phyloP scores from a whole-genome alignment of 139 green algal genomes.

The Pleodorina starrii region DNA sequence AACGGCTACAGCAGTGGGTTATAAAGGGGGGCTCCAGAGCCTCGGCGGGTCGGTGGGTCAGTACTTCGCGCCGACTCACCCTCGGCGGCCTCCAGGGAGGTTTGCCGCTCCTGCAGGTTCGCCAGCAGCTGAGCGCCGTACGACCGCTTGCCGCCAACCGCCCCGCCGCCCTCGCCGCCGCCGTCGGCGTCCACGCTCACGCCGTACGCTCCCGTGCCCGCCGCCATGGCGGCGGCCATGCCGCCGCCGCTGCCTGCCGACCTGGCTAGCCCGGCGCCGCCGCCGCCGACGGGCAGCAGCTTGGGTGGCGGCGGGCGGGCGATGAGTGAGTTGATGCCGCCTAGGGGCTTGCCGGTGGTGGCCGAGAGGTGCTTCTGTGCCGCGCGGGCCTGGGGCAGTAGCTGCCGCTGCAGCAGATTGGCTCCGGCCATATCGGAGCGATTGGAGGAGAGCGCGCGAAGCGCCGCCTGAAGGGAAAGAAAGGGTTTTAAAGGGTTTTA shows the following conservation, averaged over 20 bases:
- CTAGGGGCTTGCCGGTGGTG: neutral
- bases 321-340: constrained; percentile 21
- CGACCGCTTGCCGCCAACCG: constrained; percentile 23
- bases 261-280: neutral
- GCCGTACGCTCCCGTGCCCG: constrained; percentile 35
- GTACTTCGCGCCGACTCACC: too few species aligned
- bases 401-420: constrained; percentile 44
- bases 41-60: too few species aligned
- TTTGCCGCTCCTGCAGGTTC: constrained; percentile 9
- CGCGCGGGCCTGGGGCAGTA: constrained; percentile 25
- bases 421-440: constrained; percentile 33
- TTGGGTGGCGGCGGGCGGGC: neutral
- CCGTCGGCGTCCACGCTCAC: neutral
- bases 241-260: too few species aligned
- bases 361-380: neutral
- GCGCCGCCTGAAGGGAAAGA: constrained; percentile 14
- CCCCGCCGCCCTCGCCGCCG: neutral
- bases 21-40: too few species aligned
- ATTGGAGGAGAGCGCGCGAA: constrained; percentile 18
- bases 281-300: neutral
- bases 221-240: neutral
- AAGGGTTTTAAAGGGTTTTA: too few species aligned
- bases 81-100: too few species aligned
- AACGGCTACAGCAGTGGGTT: too few species aligned
- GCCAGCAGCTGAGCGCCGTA: constrained; percentile 31